Base-by-base conservation (phyloP, 164 flowering plant genomes). In the Protea cynaroides region DNA sequence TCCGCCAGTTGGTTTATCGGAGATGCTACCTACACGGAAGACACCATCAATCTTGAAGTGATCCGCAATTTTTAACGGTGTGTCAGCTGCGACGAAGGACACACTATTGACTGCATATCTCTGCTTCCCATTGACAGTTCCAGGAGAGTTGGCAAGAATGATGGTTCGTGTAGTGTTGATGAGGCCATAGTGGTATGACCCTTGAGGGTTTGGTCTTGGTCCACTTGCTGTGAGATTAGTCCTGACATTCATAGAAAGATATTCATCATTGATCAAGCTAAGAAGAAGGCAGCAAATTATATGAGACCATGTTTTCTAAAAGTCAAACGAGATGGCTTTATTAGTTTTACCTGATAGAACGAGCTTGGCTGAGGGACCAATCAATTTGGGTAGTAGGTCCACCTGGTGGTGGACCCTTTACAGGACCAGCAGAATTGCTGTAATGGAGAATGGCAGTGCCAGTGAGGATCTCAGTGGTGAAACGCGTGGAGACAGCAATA, bases 161-260 rank as follows among this genome's bases (percentile, higher is more conserved):
- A 93, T 82, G 8, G 92, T 90, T 58, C 92, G 74, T 3, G 77
- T 65, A 25, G 76, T 59, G 62, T 76, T 82, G 61, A 90, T 79
- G 1, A 58, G 68, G 3, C 97, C 96, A 66, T 90, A 88, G 75
- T 86, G 94, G 83, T 87, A 90, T 2, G 98, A 88, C 14, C 98
- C 98, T 69, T 93, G 98, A 22, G 98, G 96, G 70, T 90, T 93
- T 0, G 96, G 97, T 37, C 97, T 80, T 18, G 98, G 90, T 62
- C 94, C 97, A 58, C 92, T 84, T 8, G 96, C 97, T 6, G 90
- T 88, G 3, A 90, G 78, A 63, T 93, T 90, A 8, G 86, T 82
- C 84, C 92, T 86, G 74, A 8, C 34, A 66, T 15, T 3, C 21
- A 58, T 19, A 23, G 37, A 61, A 13, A 7, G 8, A 25, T 49